Evolutionary conservation across 306 rosid species (phyloP), one percentile per base, ranked within the genome.

Genomic region (Castanea mollissima): DNA sequence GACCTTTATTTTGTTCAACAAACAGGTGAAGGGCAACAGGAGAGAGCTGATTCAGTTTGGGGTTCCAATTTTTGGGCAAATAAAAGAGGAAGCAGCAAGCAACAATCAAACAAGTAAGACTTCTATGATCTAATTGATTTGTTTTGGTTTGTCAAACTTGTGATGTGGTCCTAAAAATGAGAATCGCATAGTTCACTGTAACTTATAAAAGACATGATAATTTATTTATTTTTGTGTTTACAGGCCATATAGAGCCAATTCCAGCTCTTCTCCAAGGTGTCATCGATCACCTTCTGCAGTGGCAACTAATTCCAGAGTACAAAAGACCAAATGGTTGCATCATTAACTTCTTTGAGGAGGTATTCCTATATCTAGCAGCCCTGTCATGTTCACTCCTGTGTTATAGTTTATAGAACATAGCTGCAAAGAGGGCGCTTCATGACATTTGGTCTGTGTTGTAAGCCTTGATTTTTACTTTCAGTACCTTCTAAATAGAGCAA

Each of bases 301-400:
- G 99, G 99, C 87, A 92, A 29, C 87, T 96, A 76, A 85, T 96
- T 81, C 99, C 99, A 12, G 98, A 93, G 85, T 96, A 93, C 83
- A 96, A 96, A 87, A 88, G 93, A 78, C 99, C 99, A 57, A 96
- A 93, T 86, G 98, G 98, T 69, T 91, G 97, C 71, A 89, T 90
- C 81, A 88, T 96, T 86, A 96, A 89, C 88, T 96, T 89, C 79
- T 93, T 93, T 78, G 99, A 91, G 84, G 96, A 96, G 99, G 99
- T 91, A 89, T 79, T 63, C 79, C 79, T 81, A 78, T 79, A 73
- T 79, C 79, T 57, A 74, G 57, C 83, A 64, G 64, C 60, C 65
- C 83, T 84, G 49, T 76, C 86, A 62, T 27, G 49, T 65, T 75
- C 73, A 55, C 41, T 62, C 74, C 72, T 73, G 71, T 83, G 80